These are phyloP conservation scores for Viola odorata DNA, from an alignment of 345 rosid species.

Conservation along the genomic window DNA sequence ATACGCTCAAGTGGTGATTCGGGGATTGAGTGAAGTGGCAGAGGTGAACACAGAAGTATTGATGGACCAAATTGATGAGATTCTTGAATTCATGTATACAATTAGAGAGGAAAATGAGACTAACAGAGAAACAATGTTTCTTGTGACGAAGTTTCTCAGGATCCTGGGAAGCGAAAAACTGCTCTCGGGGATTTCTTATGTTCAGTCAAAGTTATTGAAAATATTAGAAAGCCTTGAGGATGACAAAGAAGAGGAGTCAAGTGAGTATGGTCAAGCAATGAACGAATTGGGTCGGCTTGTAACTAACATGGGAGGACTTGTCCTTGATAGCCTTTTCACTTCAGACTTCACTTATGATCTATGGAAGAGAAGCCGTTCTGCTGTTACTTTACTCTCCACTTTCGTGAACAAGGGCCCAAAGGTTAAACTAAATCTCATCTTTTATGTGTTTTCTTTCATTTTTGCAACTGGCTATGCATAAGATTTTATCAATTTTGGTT, in stretches of 20 bases:
- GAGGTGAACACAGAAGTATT: background rate
- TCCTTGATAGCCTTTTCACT: background rate
- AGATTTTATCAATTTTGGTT: background rate
- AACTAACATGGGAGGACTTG: background rate
- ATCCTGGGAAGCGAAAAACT: background rate
- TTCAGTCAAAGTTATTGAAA: background rate
- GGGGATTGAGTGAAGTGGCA: background rate
- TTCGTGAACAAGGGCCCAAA: background rate
- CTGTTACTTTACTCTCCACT: background rate
- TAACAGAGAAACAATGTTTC: background rate
- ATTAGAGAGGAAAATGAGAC: background rate
- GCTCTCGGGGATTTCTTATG: background rate
- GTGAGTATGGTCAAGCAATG: background rate
- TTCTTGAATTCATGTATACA: background rate
- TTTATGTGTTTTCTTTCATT: background rate
- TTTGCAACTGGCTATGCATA: background rate
- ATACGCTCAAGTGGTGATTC: conserved; percentile 1
- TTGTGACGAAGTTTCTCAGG: background rate
- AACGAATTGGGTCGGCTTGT: background rate
- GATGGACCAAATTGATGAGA: background rate
- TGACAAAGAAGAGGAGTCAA: background rate
- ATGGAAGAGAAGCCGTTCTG: conserved; percentile 13
- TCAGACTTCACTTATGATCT: background rate
- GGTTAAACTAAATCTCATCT: background rate
- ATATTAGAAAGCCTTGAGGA: background rate